These are phyloP conservation scores for Vaccinium macrocarpon DNA, from an alignment of 148 eudicot species.

Conservation along the genomic window DNA sequence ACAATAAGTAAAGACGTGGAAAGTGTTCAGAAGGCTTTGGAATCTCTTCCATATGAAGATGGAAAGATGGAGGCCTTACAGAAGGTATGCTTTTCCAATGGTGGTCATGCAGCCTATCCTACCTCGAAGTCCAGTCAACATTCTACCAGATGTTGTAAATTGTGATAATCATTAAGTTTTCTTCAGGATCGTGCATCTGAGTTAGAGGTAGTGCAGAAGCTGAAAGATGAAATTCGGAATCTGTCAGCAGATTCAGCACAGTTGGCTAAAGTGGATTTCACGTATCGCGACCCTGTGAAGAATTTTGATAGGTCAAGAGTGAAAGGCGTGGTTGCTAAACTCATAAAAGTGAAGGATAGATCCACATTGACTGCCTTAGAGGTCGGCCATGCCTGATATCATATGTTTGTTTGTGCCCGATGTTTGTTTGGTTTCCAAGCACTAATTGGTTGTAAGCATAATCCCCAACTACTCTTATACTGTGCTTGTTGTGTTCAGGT, in stretches of 20 bases:
- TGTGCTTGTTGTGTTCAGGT: constrained; percentile 46
- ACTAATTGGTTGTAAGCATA: neutral
- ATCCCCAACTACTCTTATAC: neutral
- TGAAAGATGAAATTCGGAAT: constrained; percentile 65
- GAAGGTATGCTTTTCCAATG: constrained; percentile 42
- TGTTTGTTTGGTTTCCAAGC: constrained; percentile 1
- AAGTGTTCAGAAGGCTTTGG: constrained; percentile 52
- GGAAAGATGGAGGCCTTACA: constrained; percentile 73
- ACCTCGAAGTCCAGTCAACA: neutral
- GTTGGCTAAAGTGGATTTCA: constrained; percentile 76
- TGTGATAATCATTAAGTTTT: neutral
- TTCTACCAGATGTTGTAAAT: neutral
- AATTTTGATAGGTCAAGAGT: constrained; percentile 85
- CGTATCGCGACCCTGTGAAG: constrained; percentile 68
- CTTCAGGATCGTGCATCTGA: constrained; percentile 71
- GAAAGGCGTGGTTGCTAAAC: constrained; percentile 96
- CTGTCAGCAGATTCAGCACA: constrained; percentile 62
- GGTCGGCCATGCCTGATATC: constrained; percentile 43
- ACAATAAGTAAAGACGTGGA: constrained; percentile 65
- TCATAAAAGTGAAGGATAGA: constrained; percentile 89
- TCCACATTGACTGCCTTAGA: constrained; percentile 90
- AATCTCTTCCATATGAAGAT: constrained; percentile 68
- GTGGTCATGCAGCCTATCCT: neutral
- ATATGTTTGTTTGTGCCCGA: constrained; percentile 3
- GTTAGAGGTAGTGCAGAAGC: constrained; percentile 65